Conservation (phyloP, 768 basidiomycete species). For the Lentinula guzmanii region DNA sequence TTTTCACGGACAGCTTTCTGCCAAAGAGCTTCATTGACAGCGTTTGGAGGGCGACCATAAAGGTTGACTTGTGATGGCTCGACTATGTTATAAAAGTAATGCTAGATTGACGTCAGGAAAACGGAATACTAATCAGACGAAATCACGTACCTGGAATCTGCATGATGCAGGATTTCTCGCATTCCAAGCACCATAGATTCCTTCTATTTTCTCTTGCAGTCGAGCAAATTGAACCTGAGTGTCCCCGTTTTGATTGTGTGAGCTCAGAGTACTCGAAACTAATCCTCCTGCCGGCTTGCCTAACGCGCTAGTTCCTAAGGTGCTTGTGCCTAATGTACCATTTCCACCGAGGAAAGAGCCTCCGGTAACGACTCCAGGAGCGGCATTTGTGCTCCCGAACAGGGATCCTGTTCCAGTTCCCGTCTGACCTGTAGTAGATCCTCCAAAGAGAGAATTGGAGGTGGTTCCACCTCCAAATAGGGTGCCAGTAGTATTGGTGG, state of each 20-base stretch:
- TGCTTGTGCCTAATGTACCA: constrained; percentile 20
- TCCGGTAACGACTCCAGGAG: constrained; percentile 20
- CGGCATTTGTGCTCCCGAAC: constrained; percentile 28
- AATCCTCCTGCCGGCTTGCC: constrained; percentile 19
- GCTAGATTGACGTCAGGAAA: constrained; percentile 29
- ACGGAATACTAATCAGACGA: not conserved
- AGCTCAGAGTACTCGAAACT: constrained; percentile 24
- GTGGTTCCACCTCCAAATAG: constrained; percentile 27
- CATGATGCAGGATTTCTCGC: constrained; percentile 48
- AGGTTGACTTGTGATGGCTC: constrained; percentile 58
- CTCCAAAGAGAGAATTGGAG: constrained; percentile 10
- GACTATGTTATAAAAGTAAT: constrained; percentile 82
- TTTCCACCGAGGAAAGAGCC: constrained; percentile 12
- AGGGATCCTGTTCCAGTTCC: constrained; percentile 1
- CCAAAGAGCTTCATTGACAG: constrained; percentile 69
- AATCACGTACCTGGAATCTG: constrained; percentile 65
- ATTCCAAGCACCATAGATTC: constrained; percentile 63
- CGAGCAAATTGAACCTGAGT: constrained; percentile 52
- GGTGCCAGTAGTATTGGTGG: not conserved
- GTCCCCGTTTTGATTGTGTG: constrained; percentile 47
- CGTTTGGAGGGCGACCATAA: constrained; percentile 70
- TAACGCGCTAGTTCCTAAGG: constrained; percentile 21
- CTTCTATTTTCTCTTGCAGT: constrained; percentile 55
- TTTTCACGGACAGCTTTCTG: constrained; percentile 76
- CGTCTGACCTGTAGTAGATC: constrained; percentile 7